Evolutionary conservation across 2,329 filamentous ascomycete species (phyloP).

Genomic region (Colletotrichum sp.): DNA sequence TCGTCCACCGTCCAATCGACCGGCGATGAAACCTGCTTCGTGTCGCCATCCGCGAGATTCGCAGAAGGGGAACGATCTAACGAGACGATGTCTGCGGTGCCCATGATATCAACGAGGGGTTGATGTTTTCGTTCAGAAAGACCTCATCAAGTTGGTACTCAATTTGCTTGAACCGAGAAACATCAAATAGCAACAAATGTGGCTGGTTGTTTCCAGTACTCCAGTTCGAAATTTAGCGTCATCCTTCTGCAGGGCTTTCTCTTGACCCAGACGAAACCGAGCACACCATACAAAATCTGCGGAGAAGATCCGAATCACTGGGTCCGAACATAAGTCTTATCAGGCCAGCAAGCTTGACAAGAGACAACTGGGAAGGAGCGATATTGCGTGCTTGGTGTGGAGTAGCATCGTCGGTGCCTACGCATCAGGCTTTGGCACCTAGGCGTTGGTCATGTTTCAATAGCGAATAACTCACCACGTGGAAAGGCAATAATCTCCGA

Average conservation of each 20-base stretch:
- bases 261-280: not conserved
- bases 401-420: not conserved
- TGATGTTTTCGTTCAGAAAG: not conserved
- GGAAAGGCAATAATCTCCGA: not conserved
- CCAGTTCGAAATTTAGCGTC: not conserved
- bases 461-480: not conserved
- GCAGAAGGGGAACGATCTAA: not conserved
- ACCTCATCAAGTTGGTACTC: not conserved
- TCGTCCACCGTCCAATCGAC: constrained; percentile 40
- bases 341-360: not conserved
- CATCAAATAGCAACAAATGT: not conserved
- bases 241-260: not conserved
- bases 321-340: not conserved
- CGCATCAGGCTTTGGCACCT: not conserved
- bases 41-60: not conserved
- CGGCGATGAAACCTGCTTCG: not conserved
- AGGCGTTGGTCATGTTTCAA: not conserved
- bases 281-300: not conserved
- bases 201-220: not conserved
- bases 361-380: not conserved
- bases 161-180: not conserved
- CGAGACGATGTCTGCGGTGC: not conserved
- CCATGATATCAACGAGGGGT: not conserved
- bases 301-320: not conserved
- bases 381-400: not conserved